Conservation (phyloP, 2,329 filamentous ascomycete genomes). For the Penicillium sp. region DNA sequence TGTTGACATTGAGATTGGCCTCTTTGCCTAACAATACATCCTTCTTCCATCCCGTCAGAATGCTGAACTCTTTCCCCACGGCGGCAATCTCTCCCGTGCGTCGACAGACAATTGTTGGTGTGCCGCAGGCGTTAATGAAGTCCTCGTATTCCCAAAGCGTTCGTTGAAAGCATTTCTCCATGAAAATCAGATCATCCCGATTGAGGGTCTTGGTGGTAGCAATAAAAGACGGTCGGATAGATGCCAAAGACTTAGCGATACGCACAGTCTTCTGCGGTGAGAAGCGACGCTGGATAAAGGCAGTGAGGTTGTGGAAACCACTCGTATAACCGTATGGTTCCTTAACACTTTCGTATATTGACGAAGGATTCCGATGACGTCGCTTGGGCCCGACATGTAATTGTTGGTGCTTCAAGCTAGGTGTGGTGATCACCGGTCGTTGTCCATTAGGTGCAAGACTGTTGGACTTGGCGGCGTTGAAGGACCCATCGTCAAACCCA, state of each 20-base stretch:
- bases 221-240: slow-evolving; percentile 90
- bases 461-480: slow-evolving; percentile 30
- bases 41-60: slow-evolving; percentile 90
- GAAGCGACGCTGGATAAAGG: slow-evolving; percentile 76
- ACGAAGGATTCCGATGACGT: slow-evolving; percentile 70
- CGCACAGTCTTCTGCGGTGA: slow-evolving; percentile 72
- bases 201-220: slow-evolving; percentile 88
- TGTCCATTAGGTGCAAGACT: slow-evolving; percentile 33
- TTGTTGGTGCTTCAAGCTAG: slow-evolving; percentile 45
- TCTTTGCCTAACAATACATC: slow-evolving; percentile 85
- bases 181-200: slow-evolving; percentile 86
- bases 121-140: slow-evolving; percentile 83
- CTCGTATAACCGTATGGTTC: slow-evolving; percentile 89
- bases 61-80: slow-evolving; percentile 95
- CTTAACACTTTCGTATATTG: slow-evolving; percentile 84
- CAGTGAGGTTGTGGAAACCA: slow-evolving; percentile 85
- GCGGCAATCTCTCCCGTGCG: slow-evolving; percentile 93
- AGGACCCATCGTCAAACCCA: slow-evolving; percentile 43
- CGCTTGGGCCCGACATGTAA: slow-evolving; percentile 46
- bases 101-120: slow-evolving; percentile 87
- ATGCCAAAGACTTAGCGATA: slow-evolving; percentile 84
- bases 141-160: slow-evolving; percentile 92
- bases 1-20: slow-evolving; percentile 83
- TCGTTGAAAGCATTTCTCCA: slow-evolving; percentile 95
- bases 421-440: slow-evolving; percentile 43